Evolutionary conservation across 2,329 filamentous ascomycete species (phyloP).

Genomic region (Tolypocladium amazonense): DNA sequence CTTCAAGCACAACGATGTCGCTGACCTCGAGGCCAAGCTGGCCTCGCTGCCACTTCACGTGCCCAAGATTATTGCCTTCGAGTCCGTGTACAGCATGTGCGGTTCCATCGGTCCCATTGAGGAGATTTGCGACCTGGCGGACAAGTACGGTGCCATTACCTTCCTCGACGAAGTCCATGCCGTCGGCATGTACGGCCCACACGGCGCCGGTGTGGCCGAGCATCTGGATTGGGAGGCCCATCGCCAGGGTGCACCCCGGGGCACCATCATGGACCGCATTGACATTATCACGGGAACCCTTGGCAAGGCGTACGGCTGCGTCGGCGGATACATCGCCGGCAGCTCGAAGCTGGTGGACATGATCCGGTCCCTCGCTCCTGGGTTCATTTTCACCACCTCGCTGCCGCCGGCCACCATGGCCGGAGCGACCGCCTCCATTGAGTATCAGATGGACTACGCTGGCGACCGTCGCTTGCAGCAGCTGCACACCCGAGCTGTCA

Average conservation of each 20-base stretch:
- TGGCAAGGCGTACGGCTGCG: slow-evolving; percentile 95
- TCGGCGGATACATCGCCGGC: slow-evolving; percentile 94
- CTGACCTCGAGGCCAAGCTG: slow-evolving; percentile 83
- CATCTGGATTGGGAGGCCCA: slow-evolving; percentile 92
- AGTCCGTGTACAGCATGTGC: slow-evolving; percentile 99
- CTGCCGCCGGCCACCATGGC: slow-evolving; percentile 96
- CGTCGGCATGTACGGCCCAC: slow-evolving; percentile 96
- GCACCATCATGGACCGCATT: slow-evolving; percentile 88
- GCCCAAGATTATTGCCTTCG: slow-evolving; percentile 97
- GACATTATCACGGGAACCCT: slow-evolving; percentile 97
- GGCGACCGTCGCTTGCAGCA: slow-evolving; percentile 89
- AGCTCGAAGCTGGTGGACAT: slow-evolving; percentile 80
- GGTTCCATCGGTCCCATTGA: slow-evolving; percentile 94
- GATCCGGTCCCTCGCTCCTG: slow-evolving; percentile 86
- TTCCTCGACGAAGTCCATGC: slow-evolving; percentile 98
- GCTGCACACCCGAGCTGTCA: slow-evolving; percentile 90
- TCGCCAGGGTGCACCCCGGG: slow-evolving; percentile 58
- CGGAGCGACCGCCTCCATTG: slow-evolving; percentile 80
- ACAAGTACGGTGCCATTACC: slow-evolving; percentile 95
- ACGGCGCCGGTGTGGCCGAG: slow-evolving; percentile 91
- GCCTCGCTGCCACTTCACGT: slow-evolving; percentile 73
- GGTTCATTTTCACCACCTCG: slow-evolving; percentile 98
- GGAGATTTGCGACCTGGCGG: slow-evolving; percentile 88
- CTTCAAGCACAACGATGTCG: slow-evolving; percentile 97
- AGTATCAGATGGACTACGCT: slow-evolving; percentile 79